A percentile compares a stretch with the other conserved stretches of the same genome.
Evolutionary conservation across 1,284 basidiomycete genomes (phyloP).

Genomic region (Ceratobasidium sp.): DNA sequence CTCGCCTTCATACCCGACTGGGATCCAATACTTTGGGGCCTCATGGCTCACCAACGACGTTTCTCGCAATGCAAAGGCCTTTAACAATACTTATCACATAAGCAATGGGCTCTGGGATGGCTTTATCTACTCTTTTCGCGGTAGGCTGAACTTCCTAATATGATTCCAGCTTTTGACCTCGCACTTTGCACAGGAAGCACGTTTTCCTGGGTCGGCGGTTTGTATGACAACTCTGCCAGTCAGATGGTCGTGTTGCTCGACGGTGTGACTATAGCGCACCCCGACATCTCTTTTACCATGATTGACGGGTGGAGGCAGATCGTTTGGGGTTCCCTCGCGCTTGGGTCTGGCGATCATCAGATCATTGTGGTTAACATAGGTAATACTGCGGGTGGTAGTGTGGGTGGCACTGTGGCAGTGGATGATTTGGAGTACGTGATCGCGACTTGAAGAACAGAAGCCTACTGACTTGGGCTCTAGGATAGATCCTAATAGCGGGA

Average conservation of each 20-base stretch:
- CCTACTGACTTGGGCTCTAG: background rate
- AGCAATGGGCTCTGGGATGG: too few relatives aligned
- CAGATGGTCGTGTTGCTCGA: background rate
- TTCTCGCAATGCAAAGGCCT: too few relatives aligned
- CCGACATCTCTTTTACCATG: background rate
- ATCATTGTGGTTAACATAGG: background rate
- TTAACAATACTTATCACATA: too few relatives aligned
- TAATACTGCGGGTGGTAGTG: background rate
- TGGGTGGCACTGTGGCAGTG: background rate
- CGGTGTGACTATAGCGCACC: background rate
- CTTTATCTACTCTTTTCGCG: too few relatives aligned
- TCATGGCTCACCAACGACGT: too few relatives aligned
- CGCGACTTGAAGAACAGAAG: background rate
- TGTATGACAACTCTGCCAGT: too few relatives aligned
- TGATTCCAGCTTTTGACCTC: too few relatives aligned
- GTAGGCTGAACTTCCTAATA: too few relatives aligned
- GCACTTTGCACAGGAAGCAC: too few relatives aligned
- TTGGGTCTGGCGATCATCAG: background rate
- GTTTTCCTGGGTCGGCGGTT: too few relatives aligned
- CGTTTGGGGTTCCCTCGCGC: background rate
- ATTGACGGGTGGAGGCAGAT: background rate
- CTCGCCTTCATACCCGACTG: too few relatives aligned
- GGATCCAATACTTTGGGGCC: too few relatives aligned
- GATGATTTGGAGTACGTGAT: background rate
- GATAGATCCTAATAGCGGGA: background rate